These are phyloP conservation scores for Cryptosporidium ryanae DNA, from an alignment of 169 alveolate genomes.

Conservation along the genomic window DNA sequence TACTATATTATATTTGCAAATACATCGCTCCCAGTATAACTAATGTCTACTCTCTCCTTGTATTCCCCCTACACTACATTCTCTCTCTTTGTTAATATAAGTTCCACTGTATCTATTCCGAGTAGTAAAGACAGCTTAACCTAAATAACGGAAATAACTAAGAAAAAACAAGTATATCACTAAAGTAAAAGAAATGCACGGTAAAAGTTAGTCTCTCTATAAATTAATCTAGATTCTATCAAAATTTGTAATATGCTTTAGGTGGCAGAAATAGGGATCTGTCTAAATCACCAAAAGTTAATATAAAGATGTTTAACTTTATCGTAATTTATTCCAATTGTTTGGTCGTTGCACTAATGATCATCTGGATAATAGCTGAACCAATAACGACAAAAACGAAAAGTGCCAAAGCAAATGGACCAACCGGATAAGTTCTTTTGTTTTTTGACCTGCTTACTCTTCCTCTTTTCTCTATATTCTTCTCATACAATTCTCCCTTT, in stretches of 20 bases:
- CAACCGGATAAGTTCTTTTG: slow-evolving; percentile 81
- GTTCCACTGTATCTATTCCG: no score
- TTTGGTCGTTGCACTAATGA: slow-evolving; percentile 79
- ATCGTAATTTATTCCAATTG: slow-evolving; percentile 13
- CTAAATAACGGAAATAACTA: no score
- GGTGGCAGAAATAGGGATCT: neutral
- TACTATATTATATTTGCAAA: neutral
- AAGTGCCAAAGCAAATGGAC: slow-evolving; percentile 84
- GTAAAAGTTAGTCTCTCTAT: no score
- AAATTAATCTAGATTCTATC: no score
- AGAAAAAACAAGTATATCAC: no score
- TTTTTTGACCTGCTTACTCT: slow-evolving; percentile 27
- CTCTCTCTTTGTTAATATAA: no score
- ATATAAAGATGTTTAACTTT: neutral
- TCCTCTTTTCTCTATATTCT: slow-evolving; percentile 81
- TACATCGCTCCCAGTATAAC: no score
- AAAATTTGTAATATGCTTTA: no score
- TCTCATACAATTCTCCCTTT: slow-evolving; percentile 79
- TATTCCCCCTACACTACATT: no score
- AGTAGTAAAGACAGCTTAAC: no score
- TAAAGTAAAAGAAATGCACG: no score
- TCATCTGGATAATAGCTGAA: slow-evolving; percentile 85
- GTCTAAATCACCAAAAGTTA: neutral
- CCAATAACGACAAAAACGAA: slow-evolving; percentile 87
- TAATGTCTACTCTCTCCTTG: no score